These are phyloP conservation scores for Yamadazyma phyllophila DNA, from an alignment of 805 yeast genomes.

Conservation along the genomic window DNA sequence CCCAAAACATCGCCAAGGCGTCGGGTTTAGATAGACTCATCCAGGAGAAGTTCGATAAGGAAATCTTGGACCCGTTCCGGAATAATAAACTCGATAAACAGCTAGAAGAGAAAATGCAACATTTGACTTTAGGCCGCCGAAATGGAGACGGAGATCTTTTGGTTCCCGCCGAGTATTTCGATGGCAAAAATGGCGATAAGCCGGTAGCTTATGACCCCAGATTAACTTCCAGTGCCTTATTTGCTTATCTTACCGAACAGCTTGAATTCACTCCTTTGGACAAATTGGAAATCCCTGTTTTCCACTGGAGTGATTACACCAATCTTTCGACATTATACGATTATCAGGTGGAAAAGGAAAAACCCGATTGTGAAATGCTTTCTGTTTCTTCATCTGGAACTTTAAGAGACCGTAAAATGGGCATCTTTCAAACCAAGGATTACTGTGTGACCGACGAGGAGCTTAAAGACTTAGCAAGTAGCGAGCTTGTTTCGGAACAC, in stretches of 20 bases:
- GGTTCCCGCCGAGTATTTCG: constrained; percentile 13
- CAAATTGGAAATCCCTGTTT: constrained; percentile 17
- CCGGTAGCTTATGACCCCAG: constrained; percentile 26
- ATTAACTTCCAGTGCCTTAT: constrained; percentile 22
- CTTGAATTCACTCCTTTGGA: constrained; percentile 7
- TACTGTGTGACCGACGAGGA: constrained; percentile 28
- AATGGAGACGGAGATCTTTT: background rate
- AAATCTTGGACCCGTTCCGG: constrained; percentile 6
- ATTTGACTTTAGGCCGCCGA: constrained; percentile 3
- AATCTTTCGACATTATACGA: constrained; percentile 23
- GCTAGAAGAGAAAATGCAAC: background rate
- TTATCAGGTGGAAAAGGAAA: constrained; percentile 10
- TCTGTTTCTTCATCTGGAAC: constrained; percentile 11
- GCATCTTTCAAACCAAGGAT: constrained; percentile 11
- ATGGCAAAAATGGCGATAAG: constrained; percentile 1
- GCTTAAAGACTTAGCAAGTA: constrained; percentile 13
- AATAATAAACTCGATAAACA: constrained; percentile 6
- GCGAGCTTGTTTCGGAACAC: background rate
- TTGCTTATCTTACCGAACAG: constrained; percentile 17
- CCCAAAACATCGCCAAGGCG: background rate
- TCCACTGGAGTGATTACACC: constrained; percentile 35
- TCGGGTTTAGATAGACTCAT: constrained; percentile 1
- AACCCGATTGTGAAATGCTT: constrained; percentile 19
- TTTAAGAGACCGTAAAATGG: constrained; percentile 9
- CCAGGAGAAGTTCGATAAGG: constrained; percentile 1